Percentiles rank a stretch among this genome's conserved stretches.
Evolutionary conservation across 306 rosid genomes (phyloP).

Genomic region (Potentilla sterilis): DNA sequence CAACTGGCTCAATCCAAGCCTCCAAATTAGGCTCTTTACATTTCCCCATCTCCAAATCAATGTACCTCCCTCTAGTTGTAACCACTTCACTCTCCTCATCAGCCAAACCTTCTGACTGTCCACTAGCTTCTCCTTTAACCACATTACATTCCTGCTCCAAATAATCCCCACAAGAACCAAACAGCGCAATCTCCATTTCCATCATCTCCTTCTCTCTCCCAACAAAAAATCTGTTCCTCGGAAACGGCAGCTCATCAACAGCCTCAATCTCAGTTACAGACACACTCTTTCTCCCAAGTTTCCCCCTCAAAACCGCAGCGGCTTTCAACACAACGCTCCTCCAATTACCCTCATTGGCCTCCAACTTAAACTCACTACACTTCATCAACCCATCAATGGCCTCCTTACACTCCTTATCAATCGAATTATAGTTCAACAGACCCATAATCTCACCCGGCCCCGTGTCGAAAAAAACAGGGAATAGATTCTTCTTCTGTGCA

Average conservation of each 20-base stretch:
- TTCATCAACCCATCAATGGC: constrained; percentile 63
- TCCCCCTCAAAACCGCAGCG: constrained; percentile 53
- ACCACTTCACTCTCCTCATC: constrained; percentile 68
- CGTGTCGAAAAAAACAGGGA: constrained; percentile 69
- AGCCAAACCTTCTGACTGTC: constrained; percentile 80
- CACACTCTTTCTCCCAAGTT: constrained; percentile 68
- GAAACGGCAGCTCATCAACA: constrained; percentile 57
- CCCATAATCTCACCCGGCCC: constrained; percentile 50
- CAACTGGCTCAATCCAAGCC: constrained; percentile 66
- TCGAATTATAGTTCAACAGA: constrained; percentile 46
- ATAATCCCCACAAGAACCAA: constrained; percentile 46
- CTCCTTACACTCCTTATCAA: constrained; percentile 62
- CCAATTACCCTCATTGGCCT: constrained; percentile 70
- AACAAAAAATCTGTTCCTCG: constrained; percentile 56
- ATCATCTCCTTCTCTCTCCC: constrained; percentile 80
- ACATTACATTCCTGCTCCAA: constrained; percentile 44
- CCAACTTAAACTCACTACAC: constrained; percentile 59
- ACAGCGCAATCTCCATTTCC: constrained; percentile 66
- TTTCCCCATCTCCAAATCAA: constrained; percentile 64
- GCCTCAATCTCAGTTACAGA: constrained; percentile 35
- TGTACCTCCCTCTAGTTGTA: constrained; percentile 49
- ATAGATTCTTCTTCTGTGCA: constrained; percentile 81
- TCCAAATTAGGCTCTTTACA: constrained; percentile 61
- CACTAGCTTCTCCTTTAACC: constrained; percentile 53
- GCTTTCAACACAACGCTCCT: constrained; percentile 55